These are phyloP conservation scores for Chlorophyllum brunneum DNA, from an alignment of 768 basidiomycete genomes.

Conservation along the genomic window DNA sequence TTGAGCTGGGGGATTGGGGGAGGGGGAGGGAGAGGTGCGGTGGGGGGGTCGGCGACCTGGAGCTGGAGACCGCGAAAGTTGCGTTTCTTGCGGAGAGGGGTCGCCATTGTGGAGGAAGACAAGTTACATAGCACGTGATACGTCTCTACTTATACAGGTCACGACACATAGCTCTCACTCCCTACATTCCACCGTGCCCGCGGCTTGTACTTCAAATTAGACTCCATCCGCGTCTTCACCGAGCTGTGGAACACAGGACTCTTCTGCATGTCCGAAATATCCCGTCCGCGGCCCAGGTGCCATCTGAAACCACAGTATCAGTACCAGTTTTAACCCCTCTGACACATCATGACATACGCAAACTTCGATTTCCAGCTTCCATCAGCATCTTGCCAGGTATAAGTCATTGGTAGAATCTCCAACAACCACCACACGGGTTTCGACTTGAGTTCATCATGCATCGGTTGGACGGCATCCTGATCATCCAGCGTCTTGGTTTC, in stretches of 20 bases:
- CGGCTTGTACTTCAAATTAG: constrained; percentile 51
- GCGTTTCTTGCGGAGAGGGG: constrained; percentile 78
- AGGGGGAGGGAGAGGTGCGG: constrained; percentile 15
- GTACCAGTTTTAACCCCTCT: neutral
- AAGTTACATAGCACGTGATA: constrained; percentile 9
- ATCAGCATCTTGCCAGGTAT: constrained; percentile 51
- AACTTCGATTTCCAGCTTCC: constrained; percentile 52
- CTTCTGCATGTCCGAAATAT: constrained; percentile 35
- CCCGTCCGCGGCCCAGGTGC: constrained; percentile 56
- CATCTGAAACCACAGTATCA: constrained; percentile 27
- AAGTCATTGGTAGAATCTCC: constrained; percentile 56
- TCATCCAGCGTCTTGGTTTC: constrained; percentile 23
- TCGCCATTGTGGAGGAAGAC: constrained; percentile 32
- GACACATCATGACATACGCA: constrained; percentile 40
- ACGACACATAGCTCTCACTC: constrained; percentile 43
- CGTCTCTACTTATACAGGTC: constrained; percentile 6
- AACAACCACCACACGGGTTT: constrained; percentile 64
- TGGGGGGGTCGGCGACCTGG: constrained; percentile 39
- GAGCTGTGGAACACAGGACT: constrained; percentile 64
- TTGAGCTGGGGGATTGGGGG: constrained; percentile 16
- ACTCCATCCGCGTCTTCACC: constrained; percentile 56
- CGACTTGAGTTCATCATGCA: constrained; percentile 48
- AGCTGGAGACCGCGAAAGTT: constrained; percentile 88
- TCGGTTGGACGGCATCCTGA: constrained; percentile 42
- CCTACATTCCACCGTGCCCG: constrained; percentile 47